A percentile compares a stretch with the other conserved stretches of the same genome.
These are phyloP conservation scores for Eucalyptus victrix DNA, from an alignment of 345 rosid species.

Conservation along the genomic window DNA sequence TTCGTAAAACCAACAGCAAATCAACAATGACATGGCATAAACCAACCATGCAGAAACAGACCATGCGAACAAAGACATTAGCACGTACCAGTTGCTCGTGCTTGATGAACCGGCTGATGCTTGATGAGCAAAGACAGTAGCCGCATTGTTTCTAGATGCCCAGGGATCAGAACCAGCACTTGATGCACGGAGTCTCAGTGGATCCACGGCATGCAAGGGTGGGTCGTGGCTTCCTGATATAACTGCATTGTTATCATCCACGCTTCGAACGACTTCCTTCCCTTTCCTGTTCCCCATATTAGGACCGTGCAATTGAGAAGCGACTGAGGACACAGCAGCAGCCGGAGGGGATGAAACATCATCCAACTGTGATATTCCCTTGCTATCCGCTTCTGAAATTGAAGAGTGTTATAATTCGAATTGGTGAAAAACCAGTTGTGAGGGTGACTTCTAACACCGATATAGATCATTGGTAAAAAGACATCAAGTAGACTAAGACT, in stretches of 20 bases:
- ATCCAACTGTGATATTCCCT: not conserved
- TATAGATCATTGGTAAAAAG: not conserved
- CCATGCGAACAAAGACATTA: not conserved
- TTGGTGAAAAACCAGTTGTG: not conserved
- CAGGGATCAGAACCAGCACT: not conserved
- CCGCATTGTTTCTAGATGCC: not conserved
- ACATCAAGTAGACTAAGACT: not conserved
- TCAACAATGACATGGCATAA: not conserved
- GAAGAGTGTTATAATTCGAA: not conserved
- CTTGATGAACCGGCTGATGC: not conserved
- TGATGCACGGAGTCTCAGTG: not conserved
- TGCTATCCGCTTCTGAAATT: not conserved
- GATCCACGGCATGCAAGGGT: not conserved
- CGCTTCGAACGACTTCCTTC: not conserved
- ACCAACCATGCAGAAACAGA: not conserved
- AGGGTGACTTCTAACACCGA: not conserved
- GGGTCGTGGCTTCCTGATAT: not conserved
- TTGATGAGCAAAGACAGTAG: not conserved
- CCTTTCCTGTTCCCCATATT: not conserved
- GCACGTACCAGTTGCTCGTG: not conserved
- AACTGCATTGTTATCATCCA: not conserved
- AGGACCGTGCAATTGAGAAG: not conserved
- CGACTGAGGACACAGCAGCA: not conserved
- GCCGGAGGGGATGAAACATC: not conserved
- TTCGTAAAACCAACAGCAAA: not conserved